A percentile compares a stretch with the other conserved stretches of the same genome.
Evolutionary conservation across 2,329 filamentous ascomycete species (phyloP).

Genomic region (Thielaviopsis punctulata): DNA sequence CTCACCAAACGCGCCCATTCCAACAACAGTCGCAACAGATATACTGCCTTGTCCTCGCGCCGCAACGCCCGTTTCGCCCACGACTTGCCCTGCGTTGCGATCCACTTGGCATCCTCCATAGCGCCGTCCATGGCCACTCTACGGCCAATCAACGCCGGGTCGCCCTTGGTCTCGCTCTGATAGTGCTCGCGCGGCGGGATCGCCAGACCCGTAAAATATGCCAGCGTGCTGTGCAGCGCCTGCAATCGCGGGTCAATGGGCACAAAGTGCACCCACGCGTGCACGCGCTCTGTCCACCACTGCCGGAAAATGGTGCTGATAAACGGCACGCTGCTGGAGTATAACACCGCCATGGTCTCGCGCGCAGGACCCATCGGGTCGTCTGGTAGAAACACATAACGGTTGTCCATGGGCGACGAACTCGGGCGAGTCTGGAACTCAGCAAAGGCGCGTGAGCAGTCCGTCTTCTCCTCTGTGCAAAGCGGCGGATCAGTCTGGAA

Average conservation of each 20-base stretch:
- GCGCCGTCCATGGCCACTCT: conserved; percentile 4
- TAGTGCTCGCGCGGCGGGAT: conserved; percentile 6
- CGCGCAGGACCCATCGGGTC: conserved; percentile 52
- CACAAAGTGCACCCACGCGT: conserved; percentile 66
- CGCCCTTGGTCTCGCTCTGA: conserved; percentile 21
- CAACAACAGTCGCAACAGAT: conserved; percentile 58
- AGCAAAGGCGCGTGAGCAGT: conserved; percentile 31
- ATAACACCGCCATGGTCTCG: conserved; percentile 35
- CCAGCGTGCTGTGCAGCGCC: conserved; percentile 53
- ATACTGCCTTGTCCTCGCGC: conserved; percentile 63
- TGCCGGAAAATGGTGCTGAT: conserved; percentile 56
- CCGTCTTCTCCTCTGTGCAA: conserved; percentile 2
- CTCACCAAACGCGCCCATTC: conserved; percentile 60
- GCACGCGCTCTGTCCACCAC: conserved; percentile 62
- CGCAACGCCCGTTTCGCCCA: conserved; percentile 49
- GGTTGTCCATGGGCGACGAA: conserved; percentile 23
- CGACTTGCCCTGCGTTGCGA: conserved; percentile 45
- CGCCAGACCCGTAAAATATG: conserved; percentile 51
- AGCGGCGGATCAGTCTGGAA: neutral
- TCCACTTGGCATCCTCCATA: conserved; percentile 41
- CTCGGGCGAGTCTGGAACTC: conserved; percentile 26
- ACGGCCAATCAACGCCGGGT: conserved; percentile 2
- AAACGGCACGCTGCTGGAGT: conserved; percentile 51
- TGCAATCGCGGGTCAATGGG: conserved; percentile 60
- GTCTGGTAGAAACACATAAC: conserved; percentile 58